phyloP scores from a whole-genome alignment of 176 grass and related monocot species.

The Raddia guianensis region DNA sequence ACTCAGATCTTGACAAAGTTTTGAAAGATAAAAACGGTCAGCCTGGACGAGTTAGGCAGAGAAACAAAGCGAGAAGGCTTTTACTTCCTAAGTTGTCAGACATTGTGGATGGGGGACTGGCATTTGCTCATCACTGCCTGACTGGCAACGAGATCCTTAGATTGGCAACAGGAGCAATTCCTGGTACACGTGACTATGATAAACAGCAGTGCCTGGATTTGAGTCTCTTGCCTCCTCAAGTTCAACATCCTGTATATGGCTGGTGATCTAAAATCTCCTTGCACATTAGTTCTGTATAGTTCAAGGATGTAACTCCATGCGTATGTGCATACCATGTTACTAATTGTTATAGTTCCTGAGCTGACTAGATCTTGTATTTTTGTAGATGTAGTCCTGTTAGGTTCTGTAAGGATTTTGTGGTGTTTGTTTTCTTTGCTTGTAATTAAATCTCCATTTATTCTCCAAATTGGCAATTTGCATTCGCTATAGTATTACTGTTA shows the following conservation, averaged over 20 bases:
- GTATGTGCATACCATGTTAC: constrained; percentile 45
- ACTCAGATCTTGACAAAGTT: constrained; percentile 80
- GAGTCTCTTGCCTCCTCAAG: constrained; percentile 67
- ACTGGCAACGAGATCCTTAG: constrained; percentile 82
- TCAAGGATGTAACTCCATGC: constrained; percentile 32
- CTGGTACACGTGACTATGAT: constrained; percentile 80
- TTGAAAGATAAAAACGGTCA: constrained; percentile 47
- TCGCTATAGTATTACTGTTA: neutral
- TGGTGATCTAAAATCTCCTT: constrained; percentile 44
- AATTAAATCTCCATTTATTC: constrained; percentile 25
- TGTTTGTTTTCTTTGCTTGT: constrained; percentile 25
- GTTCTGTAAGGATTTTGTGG: neutral
- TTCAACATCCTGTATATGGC: constrained; percentile 62
- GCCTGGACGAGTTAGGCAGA: constrained; percentile 25
- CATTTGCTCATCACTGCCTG: constrained; percentile 77
- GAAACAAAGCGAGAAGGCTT: constrained; percentile 43
- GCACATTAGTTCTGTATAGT: constrained; percentile 32
- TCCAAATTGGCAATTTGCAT: constrained; percentile 21
- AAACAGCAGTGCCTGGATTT: constrained; percentile 77
- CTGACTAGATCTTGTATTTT: constrained; percentile 4
- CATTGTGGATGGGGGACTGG: constrained; percentile 69
- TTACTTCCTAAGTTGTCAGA: constrained; percentile 58
- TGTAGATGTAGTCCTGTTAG: constrained; percentile 17
- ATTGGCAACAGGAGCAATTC: constrained; percentile 78
- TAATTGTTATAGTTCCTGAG: constrained; percentile 18